Base-by-base conservation (phyloP, 2,329 filamentous ascomycete species). In the Diplodia seriata region DNA sequence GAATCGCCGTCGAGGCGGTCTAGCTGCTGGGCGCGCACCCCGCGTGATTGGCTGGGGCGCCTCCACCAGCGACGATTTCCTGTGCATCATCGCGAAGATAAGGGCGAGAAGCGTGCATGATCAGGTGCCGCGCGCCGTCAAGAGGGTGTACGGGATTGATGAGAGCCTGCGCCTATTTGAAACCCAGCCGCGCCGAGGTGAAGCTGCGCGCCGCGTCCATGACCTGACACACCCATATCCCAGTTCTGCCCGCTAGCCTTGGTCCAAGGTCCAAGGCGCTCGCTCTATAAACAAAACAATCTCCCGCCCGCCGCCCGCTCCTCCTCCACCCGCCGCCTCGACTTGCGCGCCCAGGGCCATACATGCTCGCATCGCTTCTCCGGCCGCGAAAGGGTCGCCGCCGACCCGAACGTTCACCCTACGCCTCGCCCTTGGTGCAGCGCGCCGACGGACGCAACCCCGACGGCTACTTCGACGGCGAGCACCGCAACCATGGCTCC, bases 301-400 rank as follows among this genome's bases (percentile, higher is more conserved):
- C 62, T 65, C 62, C 38, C 38, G 54, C 20, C 64, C 29, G 53
- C 36, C 55, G 47, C 49, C 26, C 33, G 38, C 47, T 49, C 38
- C 64, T 59, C 33, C 53, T 53, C 53, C 56, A 12, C 26, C 56
- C 66, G 57, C 50, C 54, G 55, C 71, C 67, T 43, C 38, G 49
- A 38, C 59, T 31, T 43, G 57, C 51, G 53, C 68, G 66, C 53
- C 68, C 43, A 54, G 53, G 53, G 64, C 50, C 33, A 59, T 72
- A 71, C 72, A 80, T 80, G 78, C 79, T 80, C 71, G 73, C 75
- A 69, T 79, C 78, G 73, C 72, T 79, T 50, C 70, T 79, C 72
- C 71, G 73, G 68, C 72, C 73, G 47, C 75, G 72, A 56, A 74
- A 74, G 70, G 71, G 72, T 71, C 72, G 71, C 61, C 71, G 49